A percentile compares a stretch with the other conserved stretches of the same genome.
Evolutionary conservation across 352 stramenopile genomes (phyloP).

Genomic region (Thalassiosira mediterranea): DNA sequence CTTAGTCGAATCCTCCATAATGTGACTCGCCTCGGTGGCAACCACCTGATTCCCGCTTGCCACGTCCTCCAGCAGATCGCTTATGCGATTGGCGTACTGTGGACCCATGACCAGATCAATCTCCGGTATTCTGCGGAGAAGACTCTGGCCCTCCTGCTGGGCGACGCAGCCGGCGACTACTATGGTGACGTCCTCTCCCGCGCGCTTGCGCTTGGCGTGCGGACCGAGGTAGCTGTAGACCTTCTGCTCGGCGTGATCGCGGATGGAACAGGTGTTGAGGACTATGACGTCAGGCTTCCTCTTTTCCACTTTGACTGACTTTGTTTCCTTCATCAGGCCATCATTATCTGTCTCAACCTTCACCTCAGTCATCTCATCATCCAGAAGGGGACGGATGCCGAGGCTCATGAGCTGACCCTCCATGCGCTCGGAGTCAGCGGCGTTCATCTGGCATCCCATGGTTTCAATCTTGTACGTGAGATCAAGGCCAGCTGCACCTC

Average conservation of each 20-base stretch:
- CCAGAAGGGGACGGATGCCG: conserved; percentile 68
- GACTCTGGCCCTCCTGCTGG: conserved; percentile 84
- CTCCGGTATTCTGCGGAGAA: conserved; percentile 82
- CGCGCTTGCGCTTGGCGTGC: conserved; percentile 82
- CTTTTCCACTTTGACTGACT: conserved; percentile 33
- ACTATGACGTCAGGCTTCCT: conserved; percentile 82
- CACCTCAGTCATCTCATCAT: conserved; percentile 43
- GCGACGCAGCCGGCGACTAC: conserved; percentile 87
- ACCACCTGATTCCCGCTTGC: conserved; percentile 85
- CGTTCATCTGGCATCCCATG: conserved; percentile 88
- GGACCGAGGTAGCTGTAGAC: conserved; percentile 78
- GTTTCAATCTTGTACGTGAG: conserved; percentile 83
- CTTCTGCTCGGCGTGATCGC: conserved; percentile 87
- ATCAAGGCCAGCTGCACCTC: conserved; percentile 32
- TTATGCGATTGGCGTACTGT: conserved; percentile 87
- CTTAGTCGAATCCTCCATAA: conserved; percentile 85
- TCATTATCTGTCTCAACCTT: conserved; percentile 7
- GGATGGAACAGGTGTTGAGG: conserved; percentile 87
- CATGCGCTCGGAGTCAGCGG: conserved; percentile 87
- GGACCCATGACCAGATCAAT: conserved; percentile 87
- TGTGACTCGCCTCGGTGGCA: conserved; percentile 80
- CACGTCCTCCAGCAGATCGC: conserved; percentile 84
- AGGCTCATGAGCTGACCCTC: conserved; percentile 85
- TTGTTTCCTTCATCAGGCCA: conserved; percentile 28
- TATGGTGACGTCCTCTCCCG: conserved; percentile 83